A percentile compares a stretch with the other conserved stretches of the same genome.
These are phyloP conservation scores for Plicaturopsis crispa DNA, from an alignment of 768 basidiomycete genomes.

Conservation along the genomic window DNA sequence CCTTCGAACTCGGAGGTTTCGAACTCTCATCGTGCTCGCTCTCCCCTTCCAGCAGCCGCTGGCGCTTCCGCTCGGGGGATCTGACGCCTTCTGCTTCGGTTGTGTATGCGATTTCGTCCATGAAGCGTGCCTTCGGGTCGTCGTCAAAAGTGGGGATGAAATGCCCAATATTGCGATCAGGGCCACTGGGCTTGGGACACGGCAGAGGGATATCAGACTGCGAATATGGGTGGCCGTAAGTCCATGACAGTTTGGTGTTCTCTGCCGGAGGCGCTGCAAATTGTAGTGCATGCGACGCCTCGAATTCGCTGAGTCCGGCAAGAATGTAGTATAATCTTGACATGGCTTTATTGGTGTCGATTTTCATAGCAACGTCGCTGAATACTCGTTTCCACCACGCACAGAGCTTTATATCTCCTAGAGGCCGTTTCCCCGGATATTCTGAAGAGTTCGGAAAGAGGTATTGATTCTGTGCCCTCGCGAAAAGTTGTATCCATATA, in stretches of 20 bases:
- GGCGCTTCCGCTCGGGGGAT: constrained; percentile 57
- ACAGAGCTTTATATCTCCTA: constrained; percentile 75
- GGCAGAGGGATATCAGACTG: constrained; percentile 31
- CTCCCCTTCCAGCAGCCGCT: constrained; percentile 26
- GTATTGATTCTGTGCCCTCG: constrained; percentile 85
- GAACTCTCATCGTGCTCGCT: constrained; percentile 15
- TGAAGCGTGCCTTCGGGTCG: constrained; percentile 90
- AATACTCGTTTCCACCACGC: constrained; percentile 89
- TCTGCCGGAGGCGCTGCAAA: constrained; percentile 17
- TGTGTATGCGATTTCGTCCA: constrained; percentile 83
- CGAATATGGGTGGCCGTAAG: constrained; percentile 75
- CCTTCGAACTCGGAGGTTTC: constrained; percentile 8
- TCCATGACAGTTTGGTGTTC: constrained; percentile 36
- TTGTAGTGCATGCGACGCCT: constrained; percentile 55
- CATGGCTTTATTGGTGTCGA: constrained; percentile 18
- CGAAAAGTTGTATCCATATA: constrained; percentile 84
- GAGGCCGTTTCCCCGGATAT: constrained; percentile 57
- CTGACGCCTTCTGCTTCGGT: constrained; percentile 49
- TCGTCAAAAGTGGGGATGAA: constrained; percentile 92
- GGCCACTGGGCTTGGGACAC: constrained; percentile 38
- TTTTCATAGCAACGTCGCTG: constrained; percentile 41
- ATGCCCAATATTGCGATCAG: constrained; percentile 47
- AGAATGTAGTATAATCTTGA: constrained; percentile 52
- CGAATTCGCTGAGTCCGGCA: constrained; percentile 61
- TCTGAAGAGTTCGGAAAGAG: constrained; percentile 86